Conservation (phyloP, 768 basidiomycete species). For the Leucosporidium creatinivorum region DNA sequence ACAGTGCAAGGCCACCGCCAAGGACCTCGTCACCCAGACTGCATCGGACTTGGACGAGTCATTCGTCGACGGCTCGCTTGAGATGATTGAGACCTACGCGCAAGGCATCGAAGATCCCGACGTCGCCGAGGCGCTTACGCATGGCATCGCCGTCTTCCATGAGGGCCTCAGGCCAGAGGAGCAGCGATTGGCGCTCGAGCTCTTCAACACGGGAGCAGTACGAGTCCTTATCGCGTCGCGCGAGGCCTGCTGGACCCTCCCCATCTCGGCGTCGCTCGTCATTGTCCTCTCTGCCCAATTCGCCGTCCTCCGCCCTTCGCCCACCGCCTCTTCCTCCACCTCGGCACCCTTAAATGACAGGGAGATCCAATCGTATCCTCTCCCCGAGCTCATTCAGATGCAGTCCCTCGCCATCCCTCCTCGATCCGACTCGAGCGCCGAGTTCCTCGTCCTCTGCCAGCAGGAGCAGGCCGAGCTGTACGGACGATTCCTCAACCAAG, state of each 20-base stretch:
- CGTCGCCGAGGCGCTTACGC: conserved; percentile 64
- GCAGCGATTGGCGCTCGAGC: conserved; percentile 62
- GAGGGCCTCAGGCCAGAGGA: conserved; percentile 62
- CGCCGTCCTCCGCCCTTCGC: conserved; percentile 37
- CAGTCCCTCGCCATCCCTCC: conserved; percentile 66
- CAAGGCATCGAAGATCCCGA: conserved; percentile 55
- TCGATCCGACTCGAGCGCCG: conserved; percentile 34
- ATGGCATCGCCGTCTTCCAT: conserved; percentile 83
- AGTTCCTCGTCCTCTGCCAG: conserved; percentile 83
- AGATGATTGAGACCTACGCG: conserved; percentile 56
- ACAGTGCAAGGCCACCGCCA: conserved; percentile 65
- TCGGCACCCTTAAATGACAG: conserved; percentile 48
- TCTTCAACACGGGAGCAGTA: conserved; percentile 72
- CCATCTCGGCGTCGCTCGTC: conserved; percentile 70
- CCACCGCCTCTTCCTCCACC: not conserved
- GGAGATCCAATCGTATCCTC: conserved; percentile 67
- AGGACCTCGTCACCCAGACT: conserved; percentile 80
- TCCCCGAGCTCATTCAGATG: conserved; percentile 82
- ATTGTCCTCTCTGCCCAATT: conserved; percentile 92
- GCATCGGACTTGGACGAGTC: conserved; percentile 58
- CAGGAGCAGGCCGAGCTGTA: conserved; percentile 74
- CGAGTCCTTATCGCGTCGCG: conserved; percentile 73
- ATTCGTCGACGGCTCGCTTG: conserved; percentile 43
- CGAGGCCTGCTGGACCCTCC: conserved; percentile 82
- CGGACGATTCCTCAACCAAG: conserved; percentile 74